Conservation (phyloP, 2,329 filamentous ascomycete species). For the Fusarium pininemorale region DNA sequence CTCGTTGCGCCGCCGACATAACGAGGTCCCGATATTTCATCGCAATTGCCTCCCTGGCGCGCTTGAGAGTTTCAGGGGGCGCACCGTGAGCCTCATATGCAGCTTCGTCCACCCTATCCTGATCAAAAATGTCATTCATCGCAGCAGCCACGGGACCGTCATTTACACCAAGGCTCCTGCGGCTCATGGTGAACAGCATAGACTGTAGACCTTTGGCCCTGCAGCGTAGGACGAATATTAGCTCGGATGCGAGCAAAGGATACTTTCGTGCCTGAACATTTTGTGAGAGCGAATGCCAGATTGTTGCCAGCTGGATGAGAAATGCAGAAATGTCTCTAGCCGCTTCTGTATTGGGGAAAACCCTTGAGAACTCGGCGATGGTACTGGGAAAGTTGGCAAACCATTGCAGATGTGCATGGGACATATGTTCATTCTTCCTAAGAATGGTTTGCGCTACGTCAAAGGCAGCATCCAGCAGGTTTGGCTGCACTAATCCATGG, state of each 20-base stretch:
- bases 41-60: slow-evolving; percentile 9
- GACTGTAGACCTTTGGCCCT: slow-evolving; percentile 36
- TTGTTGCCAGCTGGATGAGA: slow-evolving; percentile 29
- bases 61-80: slow-evolving; percentile 5
- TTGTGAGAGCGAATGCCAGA: slow-evolving; percentile 34
- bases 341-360: background rate
- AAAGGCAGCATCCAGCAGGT: slow-evolving; percentile 37
- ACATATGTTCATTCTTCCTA: slow-evolving; percentile 37
- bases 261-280: slow-evolving; percentile 31
- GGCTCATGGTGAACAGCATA: slow-evolving; percentile 45
- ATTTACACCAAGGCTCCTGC: slow-evolving; percentile 38
- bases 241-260: slow-evolving; percentile 44
- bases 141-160: slow-evolving; percentile 26
- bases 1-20: slow-evolving; percentile 3
- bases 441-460: slow-evolving; percentile 29
- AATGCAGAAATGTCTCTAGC: slow-evolving; percentile 36
- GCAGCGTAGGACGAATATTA: slow-evolving; percentile 38
- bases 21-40: slow-evolving; percentile 18
- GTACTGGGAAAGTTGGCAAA: slow-evolving; percentile 43
- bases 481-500: background rate
- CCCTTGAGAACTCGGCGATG: slow-evolving; percentile 11
- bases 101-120: slow-evolving; percentile 40
- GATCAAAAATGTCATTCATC: slow-evolving; percentile 37
- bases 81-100: slow-evolving; percentile 3
- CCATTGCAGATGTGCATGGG: slow-evolving; percentile 40